Evolutionary conservation across 1,139 yeast genomes (phyloP).

Genomic region (Candida dubliniensis): DNA sequence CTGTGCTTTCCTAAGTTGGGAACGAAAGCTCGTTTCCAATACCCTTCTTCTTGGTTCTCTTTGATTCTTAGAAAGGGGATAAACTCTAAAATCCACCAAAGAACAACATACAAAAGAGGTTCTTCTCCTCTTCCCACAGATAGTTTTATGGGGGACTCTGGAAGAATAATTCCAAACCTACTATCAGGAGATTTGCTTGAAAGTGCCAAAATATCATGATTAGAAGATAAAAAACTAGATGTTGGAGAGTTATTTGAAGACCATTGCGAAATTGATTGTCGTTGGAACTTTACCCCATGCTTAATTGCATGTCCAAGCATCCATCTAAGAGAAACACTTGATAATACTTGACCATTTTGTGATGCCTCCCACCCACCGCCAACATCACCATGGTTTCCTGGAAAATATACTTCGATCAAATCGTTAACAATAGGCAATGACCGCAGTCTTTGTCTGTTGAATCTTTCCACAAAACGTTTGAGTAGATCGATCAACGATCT

Average conservation of each 20-base stretch:
- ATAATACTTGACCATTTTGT: conserved; percentile 22
- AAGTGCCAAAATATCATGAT: conserved; percentile 46
- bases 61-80: conserved; percentile 54
- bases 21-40: conserved; percentile 46
- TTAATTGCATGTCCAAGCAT: conserved; percentile 52
- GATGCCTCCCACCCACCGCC: conserved; percentile 64
- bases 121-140: conserved; percentile 37
- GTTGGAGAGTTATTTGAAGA: conserved; percentile 33
- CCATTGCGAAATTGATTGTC: conserved; percentile 39
- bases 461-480: conserved; percentile 9
- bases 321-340: conserved; percentile 57
- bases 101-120: conserved; percentile 19
- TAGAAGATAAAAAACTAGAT: conserved; percentile 42
- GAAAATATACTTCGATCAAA: conserved; percentile 55
- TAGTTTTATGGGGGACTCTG: conserved; percentile 17
- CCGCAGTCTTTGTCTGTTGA: conserved; percentile 3
- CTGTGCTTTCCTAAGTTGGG: conserved; percentile 59
- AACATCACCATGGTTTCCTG: conserved; percentile 66
- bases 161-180: conserved; percentile 5
- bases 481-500: conserved; percentile 9
- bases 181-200: conserved; percentile 8
- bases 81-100: conserved; percentile 65
- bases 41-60: conserved; percentile 41
- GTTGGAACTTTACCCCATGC: conserved; percentile 48
- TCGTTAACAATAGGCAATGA: conserved; percentile 6